These are phyloP conservation scores for Ustilago hordei DNA, from an alignment of 1,284 basidiomycete species.

Conservation along the genomic window DNA sequence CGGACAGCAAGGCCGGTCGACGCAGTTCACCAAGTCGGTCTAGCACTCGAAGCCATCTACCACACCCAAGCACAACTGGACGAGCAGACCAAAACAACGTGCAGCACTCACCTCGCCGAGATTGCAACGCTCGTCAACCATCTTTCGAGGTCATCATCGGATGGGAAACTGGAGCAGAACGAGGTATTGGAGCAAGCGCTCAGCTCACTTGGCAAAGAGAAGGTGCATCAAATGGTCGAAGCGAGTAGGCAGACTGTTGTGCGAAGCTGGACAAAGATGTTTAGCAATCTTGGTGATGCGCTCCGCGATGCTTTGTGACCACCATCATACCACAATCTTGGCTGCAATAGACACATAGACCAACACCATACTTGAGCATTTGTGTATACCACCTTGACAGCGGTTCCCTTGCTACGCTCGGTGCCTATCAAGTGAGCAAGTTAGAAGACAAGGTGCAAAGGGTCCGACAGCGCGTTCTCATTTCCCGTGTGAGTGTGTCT, in stretches of 20 bases:
- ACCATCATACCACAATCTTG: background rate
- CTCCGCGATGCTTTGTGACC: conserved; percentile 32
- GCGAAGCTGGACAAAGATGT: conserved; percentile 28
- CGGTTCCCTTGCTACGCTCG: too few relatives aligned
- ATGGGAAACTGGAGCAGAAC: background rate
- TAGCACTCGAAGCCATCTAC: conserved; percentile 32
- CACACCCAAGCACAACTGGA: conserved; percentile 1
- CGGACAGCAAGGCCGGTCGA: conserved; percentile 29
- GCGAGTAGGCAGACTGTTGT: conserved; percentile 19
- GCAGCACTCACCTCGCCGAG: conserved; percentile 37
- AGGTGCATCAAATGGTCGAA: conserved; percentile 26
- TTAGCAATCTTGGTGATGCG: conserved; percentile 34
- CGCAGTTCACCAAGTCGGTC: conserved; percentile 18
- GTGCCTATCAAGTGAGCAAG: too few relatives aligned
- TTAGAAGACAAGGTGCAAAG: too few relatives aligned
- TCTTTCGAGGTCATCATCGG: conserved; percentile 12
- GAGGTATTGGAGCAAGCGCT: conserved; percentile 24
- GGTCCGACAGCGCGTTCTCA: too few relatives aligned
- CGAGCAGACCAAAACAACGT: conserved; percentile 9
- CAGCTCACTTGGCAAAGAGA: conserved; percentile 18
- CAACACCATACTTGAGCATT: background rate
- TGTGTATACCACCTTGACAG: background rate
- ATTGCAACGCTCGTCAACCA: conserved; percentile 41
- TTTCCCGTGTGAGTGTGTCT: too few relatives aligned
- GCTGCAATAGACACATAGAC: background rate